Percentiles rank a stretch among this genome's conserved stretches.
Evolutionary conservation across 106 monocot species (phyloP).

Genomic region (Chionographis japonica): DNA sequence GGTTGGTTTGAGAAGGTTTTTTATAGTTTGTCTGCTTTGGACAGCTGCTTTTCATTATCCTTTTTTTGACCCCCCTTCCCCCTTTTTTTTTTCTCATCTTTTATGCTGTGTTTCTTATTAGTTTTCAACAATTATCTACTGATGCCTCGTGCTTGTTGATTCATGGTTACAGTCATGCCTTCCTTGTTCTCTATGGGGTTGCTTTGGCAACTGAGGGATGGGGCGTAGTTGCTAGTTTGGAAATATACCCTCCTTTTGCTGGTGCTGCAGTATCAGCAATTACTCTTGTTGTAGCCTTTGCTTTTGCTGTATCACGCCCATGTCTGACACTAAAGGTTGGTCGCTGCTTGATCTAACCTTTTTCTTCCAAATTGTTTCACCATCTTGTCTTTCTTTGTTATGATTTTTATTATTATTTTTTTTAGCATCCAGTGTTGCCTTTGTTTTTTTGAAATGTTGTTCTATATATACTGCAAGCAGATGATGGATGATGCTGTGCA

Average conservation of each 20-base stretch:
- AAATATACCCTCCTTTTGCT: slow-evolving; percentile 90
- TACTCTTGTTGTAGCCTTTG: slow-evolving; percentile 91
- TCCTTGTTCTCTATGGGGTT: slow-evolving; percentile 84
- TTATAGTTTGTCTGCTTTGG: not conserved
- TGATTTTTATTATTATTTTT: not conserved
- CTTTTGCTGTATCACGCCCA: slow-evolving; percentile 97
- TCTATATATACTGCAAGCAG: slow-evolving; percentile 25
- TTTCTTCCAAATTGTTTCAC: not conserved
- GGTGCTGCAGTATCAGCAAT: slow-evolving; percentile 95
- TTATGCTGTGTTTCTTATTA: not conserved
- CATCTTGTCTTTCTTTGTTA: not conserved
- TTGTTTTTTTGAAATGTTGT: not conserved
- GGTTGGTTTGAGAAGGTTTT: slow-evolving; percentile 28
- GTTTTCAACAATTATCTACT: slow-evolving; percentile 1
- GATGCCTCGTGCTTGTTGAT: slow-evolving; percentile 2
- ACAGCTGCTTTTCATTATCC: not conserved
- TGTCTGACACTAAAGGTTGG: slow-evolving; percentile 82
- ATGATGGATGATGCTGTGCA: slow-evolving; percentile 98
- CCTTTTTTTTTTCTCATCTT: slow-evolving; percentile 1
- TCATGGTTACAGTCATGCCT: slow-evolving; percentile 60
- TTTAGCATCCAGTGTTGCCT: not conserved
- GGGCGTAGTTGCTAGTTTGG: slow-evolving; percentile 94
- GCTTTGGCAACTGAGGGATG: slow-evolving; percentile 91
- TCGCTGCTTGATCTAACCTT: not conserved
- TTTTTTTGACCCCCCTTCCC: not conserved